Evolutionary conservation across 331 rosid species (phyloP).

Genomic region (Telfairia occidentalis): DNA sequence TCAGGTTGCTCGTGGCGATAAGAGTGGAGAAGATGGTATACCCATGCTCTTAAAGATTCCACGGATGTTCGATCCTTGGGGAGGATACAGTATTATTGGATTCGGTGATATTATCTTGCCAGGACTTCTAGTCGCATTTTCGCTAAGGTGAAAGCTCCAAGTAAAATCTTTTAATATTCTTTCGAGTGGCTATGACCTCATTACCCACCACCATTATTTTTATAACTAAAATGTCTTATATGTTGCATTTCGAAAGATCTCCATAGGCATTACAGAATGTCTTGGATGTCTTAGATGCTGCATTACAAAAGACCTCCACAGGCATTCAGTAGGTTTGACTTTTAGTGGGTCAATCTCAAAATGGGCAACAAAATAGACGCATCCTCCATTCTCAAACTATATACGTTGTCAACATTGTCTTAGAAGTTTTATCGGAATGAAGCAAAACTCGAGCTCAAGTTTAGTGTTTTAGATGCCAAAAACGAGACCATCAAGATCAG

Average conservation of each 20-base stretch:
- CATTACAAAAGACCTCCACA: neutral
- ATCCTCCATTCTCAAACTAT: neutral
- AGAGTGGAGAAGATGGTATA: conserved; percentile 94
- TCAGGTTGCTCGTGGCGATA: conserved; percentile 98
- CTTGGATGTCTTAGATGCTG: neutral
- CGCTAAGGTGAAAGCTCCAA: conserved; percentile 53
- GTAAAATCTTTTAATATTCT: conserved; percentile 3
- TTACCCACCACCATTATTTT: neutral
- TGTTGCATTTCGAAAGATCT: neutral
- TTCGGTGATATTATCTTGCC: conserved; percentile 97
- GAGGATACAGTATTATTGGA: conserved; percentile 96
- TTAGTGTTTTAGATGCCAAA: neutral
- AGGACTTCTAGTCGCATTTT: conserved; percentile 85
- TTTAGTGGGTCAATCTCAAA: neutral
- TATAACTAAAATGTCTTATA: neutral
- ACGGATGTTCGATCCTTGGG: conserved; percentile 98
- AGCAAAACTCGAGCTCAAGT: neutral
- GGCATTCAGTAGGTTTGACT: neutral
- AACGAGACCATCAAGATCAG: neutral
- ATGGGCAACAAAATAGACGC: neutral
- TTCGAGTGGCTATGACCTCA: neutral
- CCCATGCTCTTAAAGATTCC: conserved; percentile 98
- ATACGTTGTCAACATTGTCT: neutral
- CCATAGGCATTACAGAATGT: too few relatives aligned
- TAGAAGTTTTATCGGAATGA: neutral